phyloP scores from a whole-genome alignment of 2,329 filamentous ascomycete genomes.

The Penicillium sp. region DNA sequence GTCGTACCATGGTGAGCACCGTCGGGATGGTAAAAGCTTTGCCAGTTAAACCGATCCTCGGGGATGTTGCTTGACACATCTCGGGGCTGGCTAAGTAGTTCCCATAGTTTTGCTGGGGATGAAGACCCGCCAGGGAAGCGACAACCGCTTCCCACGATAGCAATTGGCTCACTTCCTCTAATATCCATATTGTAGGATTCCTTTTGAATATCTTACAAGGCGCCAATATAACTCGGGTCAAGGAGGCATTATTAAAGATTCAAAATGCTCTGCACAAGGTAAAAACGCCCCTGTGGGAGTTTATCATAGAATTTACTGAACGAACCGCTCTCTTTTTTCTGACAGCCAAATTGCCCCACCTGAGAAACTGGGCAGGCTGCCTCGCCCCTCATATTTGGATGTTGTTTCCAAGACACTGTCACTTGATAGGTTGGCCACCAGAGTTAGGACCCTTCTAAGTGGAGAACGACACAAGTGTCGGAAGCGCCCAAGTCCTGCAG shows the following conservation, averaged over 20 bases:
- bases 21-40: slow-evolving; percentile 1
- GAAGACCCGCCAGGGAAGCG: slow-evolving; percentile 1
- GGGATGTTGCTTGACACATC: neutral
- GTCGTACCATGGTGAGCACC: neutral
- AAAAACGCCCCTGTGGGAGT: neutral
- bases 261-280: neutral
- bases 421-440: neutral
- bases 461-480: neutral
- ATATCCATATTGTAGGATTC: neutral
- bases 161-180: slow-evolving; percentile 5
- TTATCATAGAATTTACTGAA: neutral
- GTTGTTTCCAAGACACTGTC: neutral
- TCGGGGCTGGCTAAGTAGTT: neutral
- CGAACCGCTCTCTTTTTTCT: neutral
- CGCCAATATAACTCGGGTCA: neutral
- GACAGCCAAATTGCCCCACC: neutral
- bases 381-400: neutral
- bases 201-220: neutral
- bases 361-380: neutral
- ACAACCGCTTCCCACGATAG: slow-evolving; percentile 8
- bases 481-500: neutral
- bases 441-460: neutral
- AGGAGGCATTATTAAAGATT: neutral
- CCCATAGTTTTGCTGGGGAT: slow-evolving; percentile 4
- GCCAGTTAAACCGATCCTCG: neutral